phyloP scores from a whole-genome alignment of 257 asterid species.

The Verbena officinalis region DNA sequence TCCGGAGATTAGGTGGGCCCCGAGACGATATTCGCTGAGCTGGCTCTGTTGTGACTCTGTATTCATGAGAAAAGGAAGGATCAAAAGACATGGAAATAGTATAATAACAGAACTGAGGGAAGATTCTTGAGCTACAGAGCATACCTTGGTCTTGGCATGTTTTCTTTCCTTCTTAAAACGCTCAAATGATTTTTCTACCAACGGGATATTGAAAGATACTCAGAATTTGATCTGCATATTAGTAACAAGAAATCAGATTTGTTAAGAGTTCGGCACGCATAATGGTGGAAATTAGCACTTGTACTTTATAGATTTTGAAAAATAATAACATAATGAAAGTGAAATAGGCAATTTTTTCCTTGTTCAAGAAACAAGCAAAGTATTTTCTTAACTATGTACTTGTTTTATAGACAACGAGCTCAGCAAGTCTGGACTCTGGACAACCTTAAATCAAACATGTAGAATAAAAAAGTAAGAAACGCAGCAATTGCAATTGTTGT shows the following conservation, averaged over 20 bases:
- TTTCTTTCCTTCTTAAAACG: background rate
- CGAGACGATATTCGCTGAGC: slow-evolving; percentile 33
- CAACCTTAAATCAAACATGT: background rate
- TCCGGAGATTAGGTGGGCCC: slow-evolving; percentile 30
- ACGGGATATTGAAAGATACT: background rate
- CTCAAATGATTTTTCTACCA: background rate
- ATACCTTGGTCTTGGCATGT: slow-evolving; percentile 42
- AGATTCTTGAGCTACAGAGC: slow-evolving; percentile 1
- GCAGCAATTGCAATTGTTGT: background rate
- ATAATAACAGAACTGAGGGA: background rate
- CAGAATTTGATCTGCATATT: slow-evolving; percentile 22
- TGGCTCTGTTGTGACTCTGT: slow-evolving; percentile 28
- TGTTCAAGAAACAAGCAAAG: background rate
- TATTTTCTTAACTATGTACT: background rate
- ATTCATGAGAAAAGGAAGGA: background rate
- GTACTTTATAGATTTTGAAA: background rate
- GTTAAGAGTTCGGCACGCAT: background rate
- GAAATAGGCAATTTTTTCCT: background rate
- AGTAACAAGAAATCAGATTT: background rate
- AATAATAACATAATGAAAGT: background rate
- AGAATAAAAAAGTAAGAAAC: background rate
- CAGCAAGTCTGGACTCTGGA: background rate
- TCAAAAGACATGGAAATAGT: background rate
- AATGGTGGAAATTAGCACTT: too few species aligned
- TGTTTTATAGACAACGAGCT: background rate